Percentiles rank a stretch among this genome's conserved stretches.
Conservation (phyloP, 495 filamentous ascomycete species). For the Paragyromitra xinjiangensis region DNA sequence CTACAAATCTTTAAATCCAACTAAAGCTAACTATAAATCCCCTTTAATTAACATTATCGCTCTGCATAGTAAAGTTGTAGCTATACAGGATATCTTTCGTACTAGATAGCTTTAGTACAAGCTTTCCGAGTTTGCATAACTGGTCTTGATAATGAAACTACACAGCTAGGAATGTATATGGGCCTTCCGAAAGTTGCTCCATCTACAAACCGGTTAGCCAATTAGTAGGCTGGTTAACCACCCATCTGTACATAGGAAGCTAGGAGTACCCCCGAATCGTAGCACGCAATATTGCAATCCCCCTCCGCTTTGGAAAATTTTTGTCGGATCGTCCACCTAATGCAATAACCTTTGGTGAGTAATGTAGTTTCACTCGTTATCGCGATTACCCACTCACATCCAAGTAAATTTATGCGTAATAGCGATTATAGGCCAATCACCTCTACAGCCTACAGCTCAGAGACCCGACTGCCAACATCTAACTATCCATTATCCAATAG, state of each 20-base stretch:
- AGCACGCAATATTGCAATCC: background rate
- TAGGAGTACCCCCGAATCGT: background rate
- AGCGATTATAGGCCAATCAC: background rate
- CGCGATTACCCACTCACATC: background rate
- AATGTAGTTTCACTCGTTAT: background rate
- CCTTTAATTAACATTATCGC: background rate
- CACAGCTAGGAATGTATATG: background rate
- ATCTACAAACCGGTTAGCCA: background rate
- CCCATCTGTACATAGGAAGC: background rate
- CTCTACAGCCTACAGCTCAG: background rate
- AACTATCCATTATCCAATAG: background rate
- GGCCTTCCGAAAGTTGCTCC: background rate
- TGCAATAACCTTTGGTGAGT: background rate
- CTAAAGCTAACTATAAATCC: background rate
- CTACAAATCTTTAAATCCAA: background rate
- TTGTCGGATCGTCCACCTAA: background rate
- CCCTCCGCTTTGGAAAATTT: background rate
- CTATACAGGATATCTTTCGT: slow-evolving; percentile 7
- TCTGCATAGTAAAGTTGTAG: background rate
- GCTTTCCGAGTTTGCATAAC: background rate
- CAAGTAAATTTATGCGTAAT: background rate
- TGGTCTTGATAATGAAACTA: background rate
- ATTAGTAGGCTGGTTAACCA: background rate
- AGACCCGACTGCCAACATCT: background rate
- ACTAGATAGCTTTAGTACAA: background rate